phyloP scores from a whole-genome alignment of 208 protist genomes.

The Acanthamoeba divionensis region DNA sequence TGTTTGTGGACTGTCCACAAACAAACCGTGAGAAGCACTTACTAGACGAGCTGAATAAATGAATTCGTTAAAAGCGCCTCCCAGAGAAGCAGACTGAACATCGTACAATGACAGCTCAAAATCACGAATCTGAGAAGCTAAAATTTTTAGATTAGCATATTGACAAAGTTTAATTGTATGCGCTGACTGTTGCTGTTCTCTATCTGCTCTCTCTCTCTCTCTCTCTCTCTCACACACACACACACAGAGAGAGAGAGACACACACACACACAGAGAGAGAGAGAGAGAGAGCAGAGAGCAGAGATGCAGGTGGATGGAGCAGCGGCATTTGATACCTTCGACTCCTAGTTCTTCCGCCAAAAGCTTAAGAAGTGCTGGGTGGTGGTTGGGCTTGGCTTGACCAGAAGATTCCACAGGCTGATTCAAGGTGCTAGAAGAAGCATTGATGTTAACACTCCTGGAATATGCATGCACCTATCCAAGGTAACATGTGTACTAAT shows the following conservation, averaged over 20 bases:
- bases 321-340: slow-evolving; percentile 12
- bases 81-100: slow-evolving; percentile 87
- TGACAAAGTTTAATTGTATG: too few relatives aligned
- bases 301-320: background rate
- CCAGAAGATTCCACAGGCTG: background rate
- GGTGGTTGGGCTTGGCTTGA: slow-evolving; percentile 66
- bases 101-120: slow-evolving; percentile 94
- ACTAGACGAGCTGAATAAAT: slow-evolving; percentile 92
- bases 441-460: too few relatives aligned
- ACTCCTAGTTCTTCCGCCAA: slow-evolving; percentile 76
- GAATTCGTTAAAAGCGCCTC: slow-evolving; percentile 92
- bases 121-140: slow-evolving; percentile 88
- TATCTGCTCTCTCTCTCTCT: too few relatives aligned
- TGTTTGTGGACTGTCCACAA: too few relatives aligned
- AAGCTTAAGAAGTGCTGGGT: slow-evolving; percentile 81
- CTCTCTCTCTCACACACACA: too few relatives aligned
- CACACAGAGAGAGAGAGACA: too few relatives aligned
- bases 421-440: background rate
- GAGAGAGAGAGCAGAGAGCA: background rate
- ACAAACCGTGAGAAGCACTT: too few relatives aligned
- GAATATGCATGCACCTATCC: too few relatives aligned
- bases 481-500: too few relatives aligned
- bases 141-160: slow-evolving; percentile 18
- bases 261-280: background rate
- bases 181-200: too few relatives aligned